Base-by-base conservation (phyloP, 352 stramenopile species). In the Globisporangium alternatum region DNA sequence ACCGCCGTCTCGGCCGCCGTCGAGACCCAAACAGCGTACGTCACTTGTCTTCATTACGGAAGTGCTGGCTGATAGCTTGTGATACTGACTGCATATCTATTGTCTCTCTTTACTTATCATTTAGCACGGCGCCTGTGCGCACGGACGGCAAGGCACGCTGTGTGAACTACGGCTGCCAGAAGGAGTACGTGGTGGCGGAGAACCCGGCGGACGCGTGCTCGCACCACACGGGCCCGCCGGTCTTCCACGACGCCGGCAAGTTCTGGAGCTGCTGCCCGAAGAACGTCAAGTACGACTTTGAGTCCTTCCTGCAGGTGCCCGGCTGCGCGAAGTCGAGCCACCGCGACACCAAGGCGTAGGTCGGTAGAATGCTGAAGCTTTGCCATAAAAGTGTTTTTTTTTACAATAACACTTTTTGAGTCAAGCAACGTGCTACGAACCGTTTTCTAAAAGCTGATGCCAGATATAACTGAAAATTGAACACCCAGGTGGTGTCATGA, bases 231-330 rank as follows among this genome's bases (percentile, higher is more conserved):
- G 87, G 86, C 10, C 78, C 89, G 39, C 93, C 93, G 1, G 86
- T 98, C 41, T 98, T 98, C 75, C 93, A 97, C 67, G 93, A 98
- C 65, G 88, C 87, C 51, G 85, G 87, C 69, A 98, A 98, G 74
- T 97, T 86, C 74, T 98, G 93, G 93, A 93, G 80, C 64, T 98
- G 93, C 80, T 98, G 93, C 67, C 90, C 92, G 17, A 95, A 97
- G 68, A 69, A 78, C 31, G 83, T 96, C 70, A 97, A 97, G 83
- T 98, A 97, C 81, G 91, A 98, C 72, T 98, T 98, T 75, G 91
- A 98, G 35, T 92, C 91, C 57, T 98, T 98, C 71, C 78, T 98
- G 21, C 79, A 95, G 61, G 81, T 98, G 17, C 82, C 86, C 1
- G 90, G 90, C 43, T 98, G 93, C 67, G 78, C 88, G 21, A 82